phyloP scores from a whole-genome alignment of 306 rosid species.

The Lotus japonicus region DNA sequence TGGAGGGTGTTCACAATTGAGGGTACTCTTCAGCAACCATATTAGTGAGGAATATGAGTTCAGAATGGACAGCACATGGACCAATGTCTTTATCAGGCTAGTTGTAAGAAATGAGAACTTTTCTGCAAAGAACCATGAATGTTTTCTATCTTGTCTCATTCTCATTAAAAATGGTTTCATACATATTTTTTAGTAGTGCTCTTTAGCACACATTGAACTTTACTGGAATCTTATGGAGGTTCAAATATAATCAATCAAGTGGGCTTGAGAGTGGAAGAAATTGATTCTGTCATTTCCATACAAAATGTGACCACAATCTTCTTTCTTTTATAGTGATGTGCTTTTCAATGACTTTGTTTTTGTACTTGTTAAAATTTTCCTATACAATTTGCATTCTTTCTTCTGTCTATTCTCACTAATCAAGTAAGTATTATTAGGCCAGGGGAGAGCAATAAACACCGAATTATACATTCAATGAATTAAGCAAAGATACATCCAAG shows the following conservation, averaged over 20 bases:
- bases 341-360: no score
- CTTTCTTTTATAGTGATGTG: no score
- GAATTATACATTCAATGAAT: no score
- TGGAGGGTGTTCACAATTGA: neutral
- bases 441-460: no score
- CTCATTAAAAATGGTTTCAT: neutral
- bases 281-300: neutral
- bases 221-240: neutral
- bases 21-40: no score
- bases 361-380: no score
- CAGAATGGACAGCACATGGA: neutral
- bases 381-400: neutral
- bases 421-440: no score
- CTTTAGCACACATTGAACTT: neutral
- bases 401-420: neutral
- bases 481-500: no score
- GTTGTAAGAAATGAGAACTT: neutral
- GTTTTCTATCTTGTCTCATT: constrained; percentile 14
- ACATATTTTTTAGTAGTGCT: neutral
- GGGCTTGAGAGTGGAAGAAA: neutral
- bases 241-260: neutral
- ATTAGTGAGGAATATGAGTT: no score
- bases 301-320: neutral
- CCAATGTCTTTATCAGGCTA: neutral
- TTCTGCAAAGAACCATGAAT: neutral